Base-by-base conservation (phyloP, 1,284 basidiomycete species). In the Pascua sp. region DNA sequence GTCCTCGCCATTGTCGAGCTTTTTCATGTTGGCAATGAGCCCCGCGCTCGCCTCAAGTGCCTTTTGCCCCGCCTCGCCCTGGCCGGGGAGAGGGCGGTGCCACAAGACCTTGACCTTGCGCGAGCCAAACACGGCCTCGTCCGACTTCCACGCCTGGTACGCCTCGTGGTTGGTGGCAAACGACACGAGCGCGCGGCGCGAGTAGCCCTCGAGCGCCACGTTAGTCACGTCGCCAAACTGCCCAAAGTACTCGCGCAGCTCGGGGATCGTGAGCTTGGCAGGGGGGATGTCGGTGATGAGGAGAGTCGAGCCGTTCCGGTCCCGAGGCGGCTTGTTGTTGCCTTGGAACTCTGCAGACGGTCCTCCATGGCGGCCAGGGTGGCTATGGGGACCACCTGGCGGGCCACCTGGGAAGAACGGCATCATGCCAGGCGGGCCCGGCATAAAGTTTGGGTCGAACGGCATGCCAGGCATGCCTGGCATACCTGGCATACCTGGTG, bases 61-160 rank as follows among this genome's bases (percentile, higher is more conserved):
- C 63, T 86, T 82, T 53, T 85, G 79, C 1, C 90, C 91, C 15
- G 80, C 81, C 61, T 84, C 85, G 13, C 90, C 91, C 66, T 91
- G 88, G 0, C 91, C 91, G 54, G 88, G 89, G 83, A 91, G 84
- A 4, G 91, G 91, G 64, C 87, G 81, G 79, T 94, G 91, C 91
- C 91, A 94, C 67, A 92, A 89, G 43, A 94, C 82, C 75, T 95
- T 96, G 66, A 97, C 92, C 72, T 97, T 97, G 43, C 94, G 85
- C 67, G 93, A 94, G 15, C 86, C 86, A 70, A 97, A 96, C 32
- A 97, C 88, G 15, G 92, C 91, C 60, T 95, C 91, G 71, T 95
- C 90, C 32, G 86, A 87, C 73, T 89, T 90, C 88, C 94, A 93
- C 0, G 94, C 94, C 18, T 84, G 82, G 67, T 88, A 86, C 1